Percentiles rank a stretch among this genome's conserved stretches.
Conservation (phyloP, 2,329 filamentous ascomycete species). For the Rhytidhysteron rufulum region DNA sequence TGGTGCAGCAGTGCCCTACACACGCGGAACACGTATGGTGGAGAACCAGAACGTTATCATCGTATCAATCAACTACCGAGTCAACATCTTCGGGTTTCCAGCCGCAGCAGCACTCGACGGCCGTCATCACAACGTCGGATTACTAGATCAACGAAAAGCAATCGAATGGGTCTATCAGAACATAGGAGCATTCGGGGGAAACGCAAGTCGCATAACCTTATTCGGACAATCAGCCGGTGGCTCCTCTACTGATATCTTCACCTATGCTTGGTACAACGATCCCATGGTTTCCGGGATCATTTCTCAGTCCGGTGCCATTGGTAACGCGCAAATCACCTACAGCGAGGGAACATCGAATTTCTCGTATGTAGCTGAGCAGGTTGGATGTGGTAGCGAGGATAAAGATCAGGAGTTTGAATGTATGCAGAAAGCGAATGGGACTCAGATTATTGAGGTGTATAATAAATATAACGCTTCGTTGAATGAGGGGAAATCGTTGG, state of each 20-base stretch:
- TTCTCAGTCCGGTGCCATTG: constrained; percentile 41
- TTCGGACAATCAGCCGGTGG: constrained; percentile 27
- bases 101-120: constrained; percentile 14
- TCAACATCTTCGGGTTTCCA: constrained; percentile 29
- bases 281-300: constrained; percentile 46
- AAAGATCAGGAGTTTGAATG: constrained; percentile 31
- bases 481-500: background rate
- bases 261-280: constrained; percentile 41
- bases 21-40: constrained; percentile 42
- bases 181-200: constrained; percentile 30
- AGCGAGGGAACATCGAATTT: constrained; percentile 33
- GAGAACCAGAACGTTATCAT: constrained; percentile 38
- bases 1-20: constrained; percentile 41
- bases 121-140: constrained; percentile 20
- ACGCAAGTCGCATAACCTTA: constrained; percentile 23
- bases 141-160: constrained; percentile 29
- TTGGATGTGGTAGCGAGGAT: constrained; percentile 28
- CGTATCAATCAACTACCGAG: constrained; percentile 29
- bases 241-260: constrained; percentile 40
- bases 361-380: constrained; percentile 32
- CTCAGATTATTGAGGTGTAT: constrained; percentile 25
- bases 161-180: constrained; percentile 29
- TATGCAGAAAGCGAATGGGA: too few relatives aligned
- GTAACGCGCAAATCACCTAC: constrained; percentile 12
- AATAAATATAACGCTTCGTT: background rate